phyloP scores from a whole-genome alignment of 2,329 filamentous ascomycete genomes.

The Didymosphaeria variabile region DNA sequence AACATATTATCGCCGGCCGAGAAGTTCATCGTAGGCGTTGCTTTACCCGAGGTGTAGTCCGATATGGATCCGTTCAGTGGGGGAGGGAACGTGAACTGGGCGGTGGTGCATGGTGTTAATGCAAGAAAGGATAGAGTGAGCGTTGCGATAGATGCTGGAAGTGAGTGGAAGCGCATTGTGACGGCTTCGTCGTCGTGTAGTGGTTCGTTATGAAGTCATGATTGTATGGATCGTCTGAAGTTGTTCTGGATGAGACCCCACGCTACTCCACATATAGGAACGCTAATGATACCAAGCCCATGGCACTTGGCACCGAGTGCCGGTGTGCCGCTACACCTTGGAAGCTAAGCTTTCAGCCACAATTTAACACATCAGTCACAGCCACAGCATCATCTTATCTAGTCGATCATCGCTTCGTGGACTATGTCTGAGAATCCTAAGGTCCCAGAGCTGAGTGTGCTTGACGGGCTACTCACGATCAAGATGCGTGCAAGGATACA shows the following conservation, averaged over 20 bases:
- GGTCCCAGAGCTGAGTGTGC: too few relatives aligned
- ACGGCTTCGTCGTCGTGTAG: conserved; percentile 13
- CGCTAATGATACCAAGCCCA: not conserved
- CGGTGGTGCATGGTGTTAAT: not conserved
- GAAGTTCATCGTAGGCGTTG: conserved; percentile 9
- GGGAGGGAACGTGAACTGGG: conserved; percentile 3
- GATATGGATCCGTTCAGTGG: not conserved
- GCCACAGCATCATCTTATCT: too few relatives aligned
- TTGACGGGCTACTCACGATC: too few relatives aligned
- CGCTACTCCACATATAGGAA: not conserved
- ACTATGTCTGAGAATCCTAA: too few relatives aligned
- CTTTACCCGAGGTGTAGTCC: conserved; percentile 6
- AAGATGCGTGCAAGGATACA: too few relatives aligned
- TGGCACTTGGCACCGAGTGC: not conserved
- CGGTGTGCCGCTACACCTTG: too few relatives aligned
- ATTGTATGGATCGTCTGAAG: not conserved
- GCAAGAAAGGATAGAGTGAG: not conserved
- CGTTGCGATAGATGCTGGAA: not conserved
- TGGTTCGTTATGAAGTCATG: not conserved
- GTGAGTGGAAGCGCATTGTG: conserved; percentile 11
- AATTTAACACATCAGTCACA: too few relatives aligned
- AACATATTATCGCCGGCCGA: conserved; percentile 9
- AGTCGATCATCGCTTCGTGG: too few relatives aligned
- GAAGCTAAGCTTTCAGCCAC: too few relatives aligned
- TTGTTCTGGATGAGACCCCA: not conserved